These are phyloP conservation scores for Aciculoconidium aculeatum DNA, from an alignment of 805 yeast species.

Conservation along the genomic window DNA sequence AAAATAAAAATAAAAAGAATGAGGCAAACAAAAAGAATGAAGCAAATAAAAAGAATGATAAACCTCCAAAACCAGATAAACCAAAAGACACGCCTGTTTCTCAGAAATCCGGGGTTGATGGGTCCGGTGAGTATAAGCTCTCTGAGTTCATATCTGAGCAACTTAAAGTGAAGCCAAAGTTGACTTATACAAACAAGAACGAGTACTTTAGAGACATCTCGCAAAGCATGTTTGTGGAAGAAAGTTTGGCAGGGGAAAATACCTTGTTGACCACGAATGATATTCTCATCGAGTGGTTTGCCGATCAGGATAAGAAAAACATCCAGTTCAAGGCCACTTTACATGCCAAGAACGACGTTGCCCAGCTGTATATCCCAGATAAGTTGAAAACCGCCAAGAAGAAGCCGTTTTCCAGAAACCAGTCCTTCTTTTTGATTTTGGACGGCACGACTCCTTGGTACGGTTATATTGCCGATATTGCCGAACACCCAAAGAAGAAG, in stretches of 20 bases:
- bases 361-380: slow-evolving; percentile 45
- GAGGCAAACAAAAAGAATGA: slow-evolving; percentile 1
- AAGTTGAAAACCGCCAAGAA: slow-evolving; percentile 47
- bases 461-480: slow-evolving; percentile 42
- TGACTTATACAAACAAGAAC: slow-evolving; percentile 43
- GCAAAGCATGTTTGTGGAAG: slow-evolving; percentile 59
- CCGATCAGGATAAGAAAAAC: slow-evolving; percentile 37
- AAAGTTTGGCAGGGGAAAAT: slow-evolving; percentile 39
- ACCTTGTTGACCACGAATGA: slow-evolving; percentile 32
- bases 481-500: slow-evolving; percentile 6
- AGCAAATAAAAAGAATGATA: too few species aligned
- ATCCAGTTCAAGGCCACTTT: slow-evolving; percentile 38
- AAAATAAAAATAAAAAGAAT: slow-evolving; percentile 1
- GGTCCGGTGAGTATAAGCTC: too few species aligned
- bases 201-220: slow-evolving; percentile 56
- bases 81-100: too few species aligned
- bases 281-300: slow-evolving; percentile 48
- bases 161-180: slow-evolving; percentile 26
- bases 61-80: too few species aligned
- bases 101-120: too few species aligned
- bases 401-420: slow-evolving; percentile 54
- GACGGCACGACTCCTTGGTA: slow-evolving; percentile 53
- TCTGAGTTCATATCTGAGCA: slow-evolving; percentile 5
- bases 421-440: slow-evolving; percentile 50
- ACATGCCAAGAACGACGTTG: slow-evolving; percentile 43